Base-by-base conservation (phyloP, 2,329 filamentous ascomycete species). In the Daldinia sp. region DNA sequence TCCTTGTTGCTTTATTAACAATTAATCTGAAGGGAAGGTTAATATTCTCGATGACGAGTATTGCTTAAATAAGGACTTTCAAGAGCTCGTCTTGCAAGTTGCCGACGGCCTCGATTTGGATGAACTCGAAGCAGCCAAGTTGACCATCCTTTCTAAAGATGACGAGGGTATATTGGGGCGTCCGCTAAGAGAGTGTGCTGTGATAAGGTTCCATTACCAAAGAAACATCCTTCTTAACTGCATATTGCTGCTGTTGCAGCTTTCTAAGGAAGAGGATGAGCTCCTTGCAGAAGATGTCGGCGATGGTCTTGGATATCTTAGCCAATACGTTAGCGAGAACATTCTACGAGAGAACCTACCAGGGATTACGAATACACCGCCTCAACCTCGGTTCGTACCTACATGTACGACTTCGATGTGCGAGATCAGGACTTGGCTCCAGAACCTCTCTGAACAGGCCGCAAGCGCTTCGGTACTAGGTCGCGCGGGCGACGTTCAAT, bases 21-120 rank as follows among this genome's bases (percentile, higher is more conserved):
- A 68, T 37, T 64, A 65, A 13, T 35, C 57, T 57, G 61, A 73
- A 96, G 94, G 93, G 65, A 94, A 92, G 78, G 85, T 98, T 73
- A 88, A 84, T 37, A 82, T 97, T 65, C 87, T 88, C 73, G 91
- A 90, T 69, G 86, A 88, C 37, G 89, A 94, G 75, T 98, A 93
- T 79, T 83, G 86, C 23, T 84, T 99, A 82, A 98, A 97, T 80
- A 87, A 92, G 63, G 90, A 93, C 69, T 98, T 99, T 80, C 90
- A 95, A 77, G 91, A 97, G 79, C 89, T 91, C 73, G 88, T 90
- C 26, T 85, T 97, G 35, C 88, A 93, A 74, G 85, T 99, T 41
- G 92, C 95, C 62, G 94, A 98, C 79, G 93, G 93, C 73, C 85
- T 98, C 69, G 90, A 97, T 75, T 85, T 99, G 59, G 94, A 99